phyloP scores from a whole-genome alignment of 306 rosid species.

The peach (Prunus persica) region DNA sequence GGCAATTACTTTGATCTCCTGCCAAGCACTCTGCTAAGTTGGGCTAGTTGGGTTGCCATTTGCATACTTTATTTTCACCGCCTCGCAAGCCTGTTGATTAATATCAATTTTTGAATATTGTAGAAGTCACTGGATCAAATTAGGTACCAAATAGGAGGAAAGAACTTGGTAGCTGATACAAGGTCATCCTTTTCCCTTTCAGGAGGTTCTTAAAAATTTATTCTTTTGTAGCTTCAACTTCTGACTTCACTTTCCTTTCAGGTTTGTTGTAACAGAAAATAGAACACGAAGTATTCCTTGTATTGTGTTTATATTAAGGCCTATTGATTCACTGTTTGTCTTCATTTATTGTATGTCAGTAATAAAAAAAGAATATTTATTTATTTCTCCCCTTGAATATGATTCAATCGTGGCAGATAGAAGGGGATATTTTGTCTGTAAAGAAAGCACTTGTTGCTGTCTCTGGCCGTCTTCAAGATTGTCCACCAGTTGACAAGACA shows the following conservation, averaged over 20 bases:
- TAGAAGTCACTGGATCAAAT: background rate
- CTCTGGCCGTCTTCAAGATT: slow-evolving; percentile 74
- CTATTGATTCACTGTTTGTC: slow-evolving; percentile 4
- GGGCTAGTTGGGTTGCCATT: background rate
- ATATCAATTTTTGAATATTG: background rate
- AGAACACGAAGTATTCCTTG: background rate
- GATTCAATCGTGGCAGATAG: slow-evolving; percentile 58
- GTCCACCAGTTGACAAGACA: slow-evolving; percentile 47
- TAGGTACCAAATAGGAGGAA: background rate
- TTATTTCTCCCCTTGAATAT: slow-evolving; percentile 6
- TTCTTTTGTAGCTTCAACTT: background rate
- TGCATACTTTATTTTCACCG: background rate
- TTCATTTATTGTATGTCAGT: slow-evolving; percentile 1
- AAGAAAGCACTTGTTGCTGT: slow-evolving; percentile 89
- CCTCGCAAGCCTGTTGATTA: background rate
- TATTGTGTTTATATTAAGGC: slow-evolving; percentile 12
- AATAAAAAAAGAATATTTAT: background rate
- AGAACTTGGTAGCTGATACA: background rate
- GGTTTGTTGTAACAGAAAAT: background rate
- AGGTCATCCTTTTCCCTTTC: background rate
- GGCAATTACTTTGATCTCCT: background rate
- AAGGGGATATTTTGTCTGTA: slow-evolving; percentile 75
- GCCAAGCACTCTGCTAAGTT: background rate
- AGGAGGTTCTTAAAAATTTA: background rate
- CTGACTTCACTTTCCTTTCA: background rate